These are phyloP conservation scores for Naganishia cerealis DNA, from an alignment of 1,284 basidiomycete genomes.

Conservation along the genomic window DNA sequence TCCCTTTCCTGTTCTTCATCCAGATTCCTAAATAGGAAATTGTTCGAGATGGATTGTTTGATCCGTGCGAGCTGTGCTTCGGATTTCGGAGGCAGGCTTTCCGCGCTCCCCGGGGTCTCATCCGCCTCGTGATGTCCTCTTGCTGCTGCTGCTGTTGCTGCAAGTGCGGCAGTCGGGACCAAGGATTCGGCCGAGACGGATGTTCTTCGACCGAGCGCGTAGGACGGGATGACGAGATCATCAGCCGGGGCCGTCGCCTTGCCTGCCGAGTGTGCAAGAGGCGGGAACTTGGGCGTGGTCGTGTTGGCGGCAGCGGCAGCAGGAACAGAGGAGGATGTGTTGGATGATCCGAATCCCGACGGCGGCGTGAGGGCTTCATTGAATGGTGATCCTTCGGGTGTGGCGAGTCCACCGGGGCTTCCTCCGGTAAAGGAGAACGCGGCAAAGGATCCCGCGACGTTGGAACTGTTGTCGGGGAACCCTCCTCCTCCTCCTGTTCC, in stretches of 20 bases:
- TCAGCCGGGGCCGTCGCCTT: constrained; percentile 39
- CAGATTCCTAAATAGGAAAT: constrained; percentile 93
- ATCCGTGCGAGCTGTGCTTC: constrained; percentile 83
- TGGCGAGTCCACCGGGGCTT: constrained; percentile 18
- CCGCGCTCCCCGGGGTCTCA: constrained; percentile 33
- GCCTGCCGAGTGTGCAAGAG: constrained; percentile 62
- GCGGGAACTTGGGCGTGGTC: constrained; percentile 58
- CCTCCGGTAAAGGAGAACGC: constrained; percentile 31
- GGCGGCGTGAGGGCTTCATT: constrained; percentile 37
- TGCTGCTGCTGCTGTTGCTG: not conserved
- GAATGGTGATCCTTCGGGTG: constrained; percentile 44
- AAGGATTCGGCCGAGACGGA: constrained; percentile 98
- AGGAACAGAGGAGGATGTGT: constrained; percentile 24
- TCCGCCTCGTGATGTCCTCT: not conserved
- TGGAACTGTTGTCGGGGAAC: not conserved
- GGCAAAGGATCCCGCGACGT: constrained; percentile 27
- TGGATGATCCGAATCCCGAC: constrained; percentile 29
- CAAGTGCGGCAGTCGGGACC: constrained; percentile 67
- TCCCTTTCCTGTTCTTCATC: constrained; percentile 93
- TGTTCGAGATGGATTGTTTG: constrained; percentile 78
- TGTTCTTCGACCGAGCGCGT: constrained; percentile 84
- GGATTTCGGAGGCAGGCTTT: constrained; percentile 71
- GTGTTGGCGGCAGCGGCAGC: constrained; percentile 32
- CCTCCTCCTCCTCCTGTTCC: too few relatives aligned
- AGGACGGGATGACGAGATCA: constrained; percentile 49